Evolutionary conservation across 768 basidiomycete species (phyloP).

Genomic region (Trametes sanguinea): DNA sequence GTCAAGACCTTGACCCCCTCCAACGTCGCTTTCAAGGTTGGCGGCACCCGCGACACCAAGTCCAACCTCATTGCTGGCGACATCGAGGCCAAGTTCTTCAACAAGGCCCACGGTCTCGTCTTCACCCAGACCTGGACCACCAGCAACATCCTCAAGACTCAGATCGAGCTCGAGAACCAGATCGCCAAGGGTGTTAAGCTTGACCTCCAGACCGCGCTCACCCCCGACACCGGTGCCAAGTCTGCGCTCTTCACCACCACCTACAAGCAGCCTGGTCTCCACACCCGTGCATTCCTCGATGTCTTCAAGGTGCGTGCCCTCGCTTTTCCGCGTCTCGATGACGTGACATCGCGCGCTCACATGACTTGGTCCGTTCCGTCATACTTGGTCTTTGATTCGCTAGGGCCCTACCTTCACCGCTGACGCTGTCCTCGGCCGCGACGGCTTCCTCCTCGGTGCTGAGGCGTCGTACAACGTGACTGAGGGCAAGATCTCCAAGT

Average conservation of each 20-base stretch:
- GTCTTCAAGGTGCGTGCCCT: slow-evolving; percentile 77
- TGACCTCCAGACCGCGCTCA: slow-evolving; percentile 79
- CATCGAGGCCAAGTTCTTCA: slow-evolving; percentile 92
- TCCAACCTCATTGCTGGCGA: slow-evolving; percentile 77
- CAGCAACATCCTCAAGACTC: slow-evolving; percentile 85
- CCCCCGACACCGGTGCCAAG: slow-evolving; percentile 87
- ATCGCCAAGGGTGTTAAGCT: slow-evolving; percentile 97
- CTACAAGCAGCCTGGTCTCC: slow-evolving; percentile 96
- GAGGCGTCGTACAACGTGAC: slow-evolving; percentile 98
- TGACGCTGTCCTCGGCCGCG: slow-evolving; percentile 92
- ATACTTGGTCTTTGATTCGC: not conserved
- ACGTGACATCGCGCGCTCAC: slow-evolving; percentile 23
- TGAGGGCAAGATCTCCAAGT: slow-evolving; percentile 88
- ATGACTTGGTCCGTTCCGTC: not conserved
- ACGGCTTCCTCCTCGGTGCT: slow-evolving; percentile 95
- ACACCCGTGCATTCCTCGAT: slow-evolving; percentile 89
- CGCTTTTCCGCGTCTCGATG: slow-evolving; percentile 16
- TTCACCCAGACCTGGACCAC: slow-evolving; percentile 98
- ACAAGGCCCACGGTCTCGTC: slow-evolving; percentile 90
- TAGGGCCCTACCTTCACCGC: slow-evolving; percentile 97
- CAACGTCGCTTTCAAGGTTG: slow-evolving; percentile 91
- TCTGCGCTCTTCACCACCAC: slow-evolving; percentile 77
- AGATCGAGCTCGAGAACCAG: slow-evolving; percentile 95
- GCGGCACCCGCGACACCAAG: slow-evolving; percentile 79
- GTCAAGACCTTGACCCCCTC: slow-evolving; percentile 90